Base-by-base conservation (phyloP, 1,139 yeast species). In the Casaregolazyma suthepensis region DNA sequence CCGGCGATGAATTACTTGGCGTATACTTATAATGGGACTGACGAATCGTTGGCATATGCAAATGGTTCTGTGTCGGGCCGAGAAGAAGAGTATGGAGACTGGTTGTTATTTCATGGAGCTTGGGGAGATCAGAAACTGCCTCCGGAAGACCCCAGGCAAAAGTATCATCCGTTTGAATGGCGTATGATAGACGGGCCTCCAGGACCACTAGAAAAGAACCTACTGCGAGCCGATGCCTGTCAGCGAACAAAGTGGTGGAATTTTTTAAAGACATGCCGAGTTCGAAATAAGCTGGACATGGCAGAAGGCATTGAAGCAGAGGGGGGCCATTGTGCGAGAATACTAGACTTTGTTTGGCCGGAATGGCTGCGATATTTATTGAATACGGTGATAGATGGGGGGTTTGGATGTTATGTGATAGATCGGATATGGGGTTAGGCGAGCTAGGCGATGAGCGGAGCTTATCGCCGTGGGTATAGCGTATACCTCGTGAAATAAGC, bases 291-390 rank as follows among this genome's bases (percentile, higher is more conserved):
- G 61, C 81, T 87, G 51, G 82, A 86, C 57, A 80, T 87, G 77
- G 98, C 97, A 0, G 81, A 86, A 60, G 98, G 97, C 0, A 80
- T 88, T 19, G 97, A 91, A 64, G 82, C 86, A 57, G 96, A 90
- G 63, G 91, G 91, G 10, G 67, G 66, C 17, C 46, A 43, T 7
- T 69, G 73, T 53, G 71, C 68, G 1, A 60, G 64, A 17, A 54
- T 57, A 23, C 56, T 69, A 45, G 69, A 66, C 52, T 60, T 59
- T 35, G 53, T 70, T 20, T 49, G 59, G 47, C 73, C 73, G 5
- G 38, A 52, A 9, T 61, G 66, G 56, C 50, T 70, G 40, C 68
- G 66, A 43, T 51, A 58, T 53, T 6, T 70, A 15, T 52, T 69
- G 38, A 56, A 68, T 42, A 37, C 59, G 7, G 22, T 66, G 38